Evolutionary conservation across 2,329 filamentous ascomycete species (phyloP).

Genomic region (Penicillium sp.): DNA sequence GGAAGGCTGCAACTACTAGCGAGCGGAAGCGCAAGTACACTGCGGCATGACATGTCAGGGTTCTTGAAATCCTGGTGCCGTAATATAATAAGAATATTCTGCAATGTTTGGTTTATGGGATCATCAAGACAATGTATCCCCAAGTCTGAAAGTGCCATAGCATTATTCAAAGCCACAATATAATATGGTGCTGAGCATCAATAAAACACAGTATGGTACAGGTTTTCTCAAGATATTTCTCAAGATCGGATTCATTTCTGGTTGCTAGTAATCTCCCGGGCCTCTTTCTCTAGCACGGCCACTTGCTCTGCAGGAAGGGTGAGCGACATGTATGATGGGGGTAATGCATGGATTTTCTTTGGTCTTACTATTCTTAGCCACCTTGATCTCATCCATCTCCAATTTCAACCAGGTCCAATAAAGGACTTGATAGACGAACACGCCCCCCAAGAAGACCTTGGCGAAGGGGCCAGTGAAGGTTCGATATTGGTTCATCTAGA

Average conservation of each 20-base stretch:
- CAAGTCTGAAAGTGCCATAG: not conserved
- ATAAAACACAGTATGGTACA: slow-evolving; percentile 11
- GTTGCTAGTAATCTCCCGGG: slow-evolving; percentile 25
- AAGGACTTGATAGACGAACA: slow-evolving; percentile 43
- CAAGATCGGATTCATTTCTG: slow-evolving; percentile 18
- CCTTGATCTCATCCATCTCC: slow-evolving; percentile 40
- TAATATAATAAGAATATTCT: slow-evolving; percentile 4
- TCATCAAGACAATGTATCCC: not conserved
- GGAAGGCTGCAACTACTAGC: not conserved
- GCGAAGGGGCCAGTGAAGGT: slow-evolving; percentile 37
- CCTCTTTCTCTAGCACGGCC: slow-evolving; percentile 29
- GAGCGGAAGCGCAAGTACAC: slow-evolving; percentile 13
- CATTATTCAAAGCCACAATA: too few relatives aligned
- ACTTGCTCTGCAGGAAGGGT: slow-evolving; percentile 26
- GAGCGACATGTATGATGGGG: not conserved
- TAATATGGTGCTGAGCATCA: not conserved
- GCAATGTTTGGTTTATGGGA: not conserved
- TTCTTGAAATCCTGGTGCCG: not conserved
- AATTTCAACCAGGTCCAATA: slow-evolving; percentile 43
- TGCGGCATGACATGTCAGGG: not conserved
- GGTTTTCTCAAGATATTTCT: too few relatives aligned
- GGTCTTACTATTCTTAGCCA: slow-evolving; percentile 32
- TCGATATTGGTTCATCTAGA: slow-evolving; percentile 34
- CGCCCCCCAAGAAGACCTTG: slow-evolving; percentile 42
- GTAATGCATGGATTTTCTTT: not conserved